Evolutionary conservation across 2,329 filamentous ascomycete genomes (phyloP).

Genomic region (Hypomyces rosellus): DNA sequence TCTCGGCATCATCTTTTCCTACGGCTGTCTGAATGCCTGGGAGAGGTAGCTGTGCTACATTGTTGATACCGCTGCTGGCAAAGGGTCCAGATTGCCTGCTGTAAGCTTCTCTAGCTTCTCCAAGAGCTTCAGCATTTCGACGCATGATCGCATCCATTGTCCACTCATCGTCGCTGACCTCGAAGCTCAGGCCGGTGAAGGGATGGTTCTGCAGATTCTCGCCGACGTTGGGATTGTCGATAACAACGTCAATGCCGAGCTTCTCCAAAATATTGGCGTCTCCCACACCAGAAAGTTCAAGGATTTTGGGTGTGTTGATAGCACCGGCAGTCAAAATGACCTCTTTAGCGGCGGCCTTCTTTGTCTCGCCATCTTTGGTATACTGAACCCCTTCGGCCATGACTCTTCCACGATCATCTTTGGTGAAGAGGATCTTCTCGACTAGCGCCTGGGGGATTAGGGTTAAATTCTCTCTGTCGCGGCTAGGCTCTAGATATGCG

Average conservation of each 20-base stretch:
- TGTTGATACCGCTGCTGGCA: constrained; percentile 8
- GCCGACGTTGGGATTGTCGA: constrained; percentile 32
- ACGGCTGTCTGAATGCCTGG: not conserved
- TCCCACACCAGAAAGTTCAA: constrained; percentile 39
- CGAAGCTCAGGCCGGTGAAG: constrained; percentile 11
- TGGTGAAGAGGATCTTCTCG: constrained; percentile 25
- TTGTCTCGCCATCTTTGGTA: constrained; percentile 8
- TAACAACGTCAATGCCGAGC: constrained; percentile 24
- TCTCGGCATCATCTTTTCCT: constrained; percentile 2
- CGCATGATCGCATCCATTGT: constrained; percentile 25
- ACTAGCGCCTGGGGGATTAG: constrained; percentile 28
- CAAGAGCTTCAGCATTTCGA: constrained; percentile 26
- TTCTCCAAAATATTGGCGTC: constrained; percentile 26
- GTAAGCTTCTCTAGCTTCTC: constrained; percentile 28
- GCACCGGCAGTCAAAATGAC: constrained; percentile 37
- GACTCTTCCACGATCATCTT: not conserved
- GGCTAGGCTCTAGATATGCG: constrained; percentile 25
- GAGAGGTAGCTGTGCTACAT: constrained; percentile 1
- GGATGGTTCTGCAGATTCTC: constrained; percentile 33
- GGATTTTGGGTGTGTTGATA: constrained; percentile 35
- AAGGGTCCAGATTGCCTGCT: constrained; percentile 5
- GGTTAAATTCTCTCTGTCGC: constrained; percentile 25
- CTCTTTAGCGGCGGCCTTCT: constrained; percentile 27
- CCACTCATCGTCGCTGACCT: constrained; percentile 6
- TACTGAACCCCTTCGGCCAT: constrained; percentile 18